These are phyloP conservation scores for Amylocarpus encephaloides DNA, from an alignment of 2,329 filamentous ascomycete species.

Conservation along the genomic window DNA sequence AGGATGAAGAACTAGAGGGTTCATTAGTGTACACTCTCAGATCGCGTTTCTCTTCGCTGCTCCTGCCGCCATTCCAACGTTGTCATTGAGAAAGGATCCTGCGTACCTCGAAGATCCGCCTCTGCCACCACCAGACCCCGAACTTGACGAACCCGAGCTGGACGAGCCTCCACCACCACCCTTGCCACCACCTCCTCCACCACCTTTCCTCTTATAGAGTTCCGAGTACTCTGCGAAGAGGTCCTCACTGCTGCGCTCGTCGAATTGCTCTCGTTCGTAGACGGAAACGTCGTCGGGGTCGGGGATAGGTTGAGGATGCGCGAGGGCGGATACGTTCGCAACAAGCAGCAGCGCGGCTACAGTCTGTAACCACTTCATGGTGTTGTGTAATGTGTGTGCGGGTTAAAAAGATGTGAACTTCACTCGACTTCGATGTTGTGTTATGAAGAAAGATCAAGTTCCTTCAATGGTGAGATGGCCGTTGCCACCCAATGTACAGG, in stretches of 20 bases:
- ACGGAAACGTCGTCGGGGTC: constrained; percentile 11
- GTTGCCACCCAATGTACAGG: too few relatives aligned
- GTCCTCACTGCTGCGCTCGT: not conserved
- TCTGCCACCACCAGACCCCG: constrained; percentile 1
- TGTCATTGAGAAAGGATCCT: constrained; percentile 9
- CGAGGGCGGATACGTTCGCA: constrained; percentile 10
- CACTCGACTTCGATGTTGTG: not conserved
- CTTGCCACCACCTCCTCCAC: constrained; percentile 41
- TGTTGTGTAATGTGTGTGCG: not conserved
- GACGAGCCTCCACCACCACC: constrained; percentile 28
- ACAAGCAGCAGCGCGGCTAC: constrained; percentile 18
- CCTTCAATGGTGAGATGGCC: not conserved
- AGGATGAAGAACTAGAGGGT: constrained; percentile 15
- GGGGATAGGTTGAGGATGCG: constrained; percentile 18
- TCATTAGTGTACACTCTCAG: not conserved
- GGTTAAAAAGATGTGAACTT: not conserved
- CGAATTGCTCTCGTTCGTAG: constrained; percentile 13
- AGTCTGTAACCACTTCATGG: constrained; percentile 6
- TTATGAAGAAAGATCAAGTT: not conserved
- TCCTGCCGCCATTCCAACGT: not conserved
- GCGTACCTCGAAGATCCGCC: constrained; percentile 23
- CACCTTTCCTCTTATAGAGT: constrained; percentile 55
- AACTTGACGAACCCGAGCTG: not conserved
- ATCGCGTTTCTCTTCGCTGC: not conserved
- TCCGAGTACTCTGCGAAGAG: constrained; percentile 29